These are phyloP conservation scores for Trichosporon sp. DNA, from an alignment of 1,284 basidiomycete genomes.

Conservation along the genomic window DNA sequence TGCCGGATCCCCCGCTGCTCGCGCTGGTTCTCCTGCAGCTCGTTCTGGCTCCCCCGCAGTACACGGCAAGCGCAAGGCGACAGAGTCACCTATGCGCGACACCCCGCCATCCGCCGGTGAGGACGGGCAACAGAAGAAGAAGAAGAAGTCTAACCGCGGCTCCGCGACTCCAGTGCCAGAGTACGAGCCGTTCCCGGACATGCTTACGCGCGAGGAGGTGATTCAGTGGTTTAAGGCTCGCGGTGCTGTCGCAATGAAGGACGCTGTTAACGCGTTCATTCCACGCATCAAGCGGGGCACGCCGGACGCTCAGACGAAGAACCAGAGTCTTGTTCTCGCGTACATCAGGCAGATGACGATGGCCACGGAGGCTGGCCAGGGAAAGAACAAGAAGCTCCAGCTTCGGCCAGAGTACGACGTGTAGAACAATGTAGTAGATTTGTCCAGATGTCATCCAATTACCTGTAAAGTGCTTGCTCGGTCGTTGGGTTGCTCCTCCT, in stretches of 20 bases:
- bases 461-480: neutral
- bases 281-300: slow-evolving; percentile 30
- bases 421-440: slow-evolving; percentile 30
- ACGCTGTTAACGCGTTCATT: slow-evolving; percentile 42
- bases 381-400: slow-evolving; percentile 34
- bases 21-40: slow-evolving; percentile 27
- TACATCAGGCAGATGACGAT: slow-evolving; percentile 37
- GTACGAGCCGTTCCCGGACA: slow-evolving; percentile 39
- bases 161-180: slow-evolving; percentile 30
- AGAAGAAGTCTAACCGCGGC: slow-evolving; percentile 30
- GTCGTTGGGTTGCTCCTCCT: too few relatives aligned
- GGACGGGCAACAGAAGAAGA: slow-evolving; percentile 56
- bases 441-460: slow-evolving; percentile 48
- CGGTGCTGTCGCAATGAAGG: slow-evolving; percentile 34
- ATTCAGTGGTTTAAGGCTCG: slow-evolving; percentile 42
- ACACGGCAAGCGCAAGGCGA: slow-evolving; percentile 34
- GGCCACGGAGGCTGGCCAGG: slow-evolving; percentile 25
- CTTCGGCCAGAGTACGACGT: slow-evolving; percentile 37
- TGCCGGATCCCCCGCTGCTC: slow-evolving; percentile 33
- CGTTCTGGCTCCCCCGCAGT: slow-evolving; percentile 4
- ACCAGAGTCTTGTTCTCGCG: slow-evolving; percentile 42
- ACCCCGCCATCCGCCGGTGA: neutral
- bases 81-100: slow-evolving; percentile 21
- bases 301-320: slow-evolving; percentile 31
- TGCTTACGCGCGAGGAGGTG: slow-evolving; percentile 47